These are phyloP conservation scores for Elsinoe perseae DNA, from an alignment of 2,329 filamentous ascomycete species.

Conservation along the genomic window DNA sequence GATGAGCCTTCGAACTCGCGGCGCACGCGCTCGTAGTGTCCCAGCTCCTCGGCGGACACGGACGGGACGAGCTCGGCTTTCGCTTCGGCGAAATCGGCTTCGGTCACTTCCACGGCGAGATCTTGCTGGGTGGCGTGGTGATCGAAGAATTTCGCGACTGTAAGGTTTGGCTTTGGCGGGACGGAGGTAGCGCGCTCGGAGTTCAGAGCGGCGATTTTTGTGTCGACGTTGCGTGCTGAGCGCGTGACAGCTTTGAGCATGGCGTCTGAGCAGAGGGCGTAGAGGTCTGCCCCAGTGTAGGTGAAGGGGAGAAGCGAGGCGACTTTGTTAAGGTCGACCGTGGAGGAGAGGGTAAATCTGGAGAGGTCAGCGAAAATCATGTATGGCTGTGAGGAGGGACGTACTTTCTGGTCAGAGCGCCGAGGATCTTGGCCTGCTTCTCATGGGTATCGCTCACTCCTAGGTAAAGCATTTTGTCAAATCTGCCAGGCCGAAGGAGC, in stretches of 20 bases:
- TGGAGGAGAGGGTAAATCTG: slow-evolving; percentile 68
- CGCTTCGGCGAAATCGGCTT: slow-evolving; percentile 78
- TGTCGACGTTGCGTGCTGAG: slow-evolving; percentile 74
- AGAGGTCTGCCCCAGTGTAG: slow-evolving; percentile 95
- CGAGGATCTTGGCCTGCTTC: slow-evolving; percentile 89
- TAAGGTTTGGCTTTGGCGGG: slow-evolving; percentile 47
- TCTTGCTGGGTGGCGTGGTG: slow-evolving; percentile 78
- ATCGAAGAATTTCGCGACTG: slow-evolving; percentile 92
- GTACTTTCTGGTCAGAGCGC: slow-evolving; percentile 89
- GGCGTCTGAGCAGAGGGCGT: slow-evolving; percentile 91
- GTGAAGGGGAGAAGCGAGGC: slow-evolving; percentile 79
- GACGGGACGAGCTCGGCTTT: slow-evolving; percentile 82
- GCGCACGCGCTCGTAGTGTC: slow-evolving; percentile 82
- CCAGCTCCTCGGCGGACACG: slow-evolving; percentile 84
- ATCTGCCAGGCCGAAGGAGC: slow-evolving; percentile 77
- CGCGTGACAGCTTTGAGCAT: slow-evolving; percentile 98
- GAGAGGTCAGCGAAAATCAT: not conserved
- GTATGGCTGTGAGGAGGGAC: slow-evolving; percentile 30
- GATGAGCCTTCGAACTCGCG: slow-evolving; percentile 67
- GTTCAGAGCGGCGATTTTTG: slow-evolving; percentile 68
- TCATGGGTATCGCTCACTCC: slow-evolving; percentile 95
- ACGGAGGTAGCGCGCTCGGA: slow-evolving; percentile 28
- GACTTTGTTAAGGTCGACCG: slow-evolving; percentile 66
- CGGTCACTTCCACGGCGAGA: slow-evolving; percentile 76
- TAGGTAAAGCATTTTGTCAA: slow-evolving; percentile 97